Base-by-base conservation (phyloP, 805 yeast species). In the Yarrowia deformans region DNA sequence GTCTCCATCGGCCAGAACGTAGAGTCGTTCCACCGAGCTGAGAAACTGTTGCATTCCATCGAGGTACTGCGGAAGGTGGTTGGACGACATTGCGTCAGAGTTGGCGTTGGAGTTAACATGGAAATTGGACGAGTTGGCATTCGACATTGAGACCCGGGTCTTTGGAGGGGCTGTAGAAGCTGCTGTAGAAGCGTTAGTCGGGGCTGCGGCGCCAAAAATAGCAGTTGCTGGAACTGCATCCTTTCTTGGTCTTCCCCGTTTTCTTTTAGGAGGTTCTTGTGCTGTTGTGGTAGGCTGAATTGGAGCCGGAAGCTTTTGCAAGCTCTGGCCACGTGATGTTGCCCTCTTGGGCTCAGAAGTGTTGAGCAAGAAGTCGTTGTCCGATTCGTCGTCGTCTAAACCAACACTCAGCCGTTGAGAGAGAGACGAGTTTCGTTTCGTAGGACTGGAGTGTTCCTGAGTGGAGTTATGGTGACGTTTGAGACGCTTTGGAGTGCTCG, bases 1-100 rank as follows among this genome's bases (percentile, higher is more conserved):
- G n/a, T 56, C 64, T n/a, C 49, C 49, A 12, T 56, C 64, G n/a
- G 64, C 64, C 8, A 56, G n/a, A 32, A 13, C n/a, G 18, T 56
- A 56, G 6, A 56, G 49, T 6, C 64, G 40, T n/a, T 56, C 64
- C 6, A 56, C 64, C 18, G 64, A 56, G 12, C 8, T 32, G 12
- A 56, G 49, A 42, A 56, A 42, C 29, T 56, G 40, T 39, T 56
- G 40, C 64, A 56, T 56, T 3, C 49, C 49, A 10, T 56, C 64
- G 2, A 56, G 19, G 12, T 13, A 56, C 39, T 42, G 49, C 1
- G 64, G 64, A 1, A 56, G 64, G 8, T 18, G 4, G 16, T 29
- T 32, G 3, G 64, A 39, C 19, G 37, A 23, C 16, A 55, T 18
- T 23, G 29, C 29, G 5, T 34, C 37, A 23, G 29, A 23, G 29